Conservation (phyloP, 345 rosid genomes). For the Diplotaxis tenuifolia region DNA sequence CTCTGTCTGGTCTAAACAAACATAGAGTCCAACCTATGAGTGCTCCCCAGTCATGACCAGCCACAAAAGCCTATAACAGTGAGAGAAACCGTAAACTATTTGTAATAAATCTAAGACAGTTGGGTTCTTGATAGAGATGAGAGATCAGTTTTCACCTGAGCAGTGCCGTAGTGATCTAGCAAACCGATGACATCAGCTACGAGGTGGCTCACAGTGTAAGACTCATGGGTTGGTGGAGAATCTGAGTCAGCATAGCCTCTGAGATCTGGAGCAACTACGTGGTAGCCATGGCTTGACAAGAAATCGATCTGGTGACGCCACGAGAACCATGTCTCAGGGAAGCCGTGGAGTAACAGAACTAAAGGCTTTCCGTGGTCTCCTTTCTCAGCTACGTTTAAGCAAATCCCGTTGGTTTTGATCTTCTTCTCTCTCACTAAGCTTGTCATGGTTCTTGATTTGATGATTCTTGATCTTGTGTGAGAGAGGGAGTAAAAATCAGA, state of each 20-base stretch:
- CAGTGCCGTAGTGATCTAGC: slow-evolving; percentile 49
- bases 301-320: slow-evolving; percentile 69
- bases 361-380: slow-evolving; percentile 51
- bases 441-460: slow-evolving; percentile 23
- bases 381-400: slow-evolving; percentile 54
- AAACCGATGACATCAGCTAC: slow-evolving; percentile 55
- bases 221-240: slow-evolving; percentile 45
- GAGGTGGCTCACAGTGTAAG: slow-evolving; percentile 52
- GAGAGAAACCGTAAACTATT: neutral
- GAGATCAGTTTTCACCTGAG: slow-evolving; percentile 42
- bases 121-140: neutral
- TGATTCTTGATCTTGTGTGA: neutral
- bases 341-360: slow-evolving; percentile 63
- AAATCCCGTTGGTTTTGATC: slow-evolving; percentile 51
- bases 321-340: slow-evolving; percentile 75
- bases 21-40: slow-evolving; percentile 50
- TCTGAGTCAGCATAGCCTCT: slow-evolving; percentile 66
- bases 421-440: slow-evolving; percentile 40
- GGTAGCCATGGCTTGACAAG: slow-evolving; percentile 60
- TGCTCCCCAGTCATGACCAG: slow-evolving; percentile 80
- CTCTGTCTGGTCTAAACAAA: slow-evolving; percentile 55
- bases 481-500: neutral
- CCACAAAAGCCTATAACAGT: slow-evolving; percentile 57
- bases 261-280: slow-evolving; percentile 64
- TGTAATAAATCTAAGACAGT: neutral